Evolutionary conservation across 2,329 filamentous ascomycete species (phyloP), one percentile per base, ranked within the genome.

Genomic region (Raffaelea ambrosiae): DNA sequence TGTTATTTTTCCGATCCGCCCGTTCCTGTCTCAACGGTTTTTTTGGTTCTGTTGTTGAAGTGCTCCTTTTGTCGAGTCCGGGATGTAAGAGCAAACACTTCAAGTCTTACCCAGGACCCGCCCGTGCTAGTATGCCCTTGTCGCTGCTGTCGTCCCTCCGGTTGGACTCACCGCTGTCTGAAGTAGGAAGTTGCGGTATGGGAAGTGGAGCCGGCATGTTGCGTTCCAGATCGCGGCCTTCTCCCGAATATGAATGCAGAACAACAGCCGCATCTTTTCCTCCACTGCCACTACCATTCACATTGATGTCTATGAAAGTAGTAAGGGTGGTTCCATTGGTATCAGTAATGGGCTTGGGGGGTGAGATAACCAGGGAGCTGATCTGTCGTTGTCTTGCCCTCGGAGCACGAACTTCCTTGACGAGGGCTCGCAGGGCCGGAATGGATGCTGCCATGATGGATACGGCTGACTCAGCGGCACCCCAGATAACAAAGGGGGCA

Each of bases 361-460:
- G 23, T 1, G 33, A 13, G 18, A 10, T n/a, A n/a, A 22, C 31
- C 13, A 26, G 36, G 36, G 48, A 42, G 14, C 44, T 11, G 16
- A 29, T 29, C 26, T 29, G 26, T 29, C 26, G 26, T 13, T 29
- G 26, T 13, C 26, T 29, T 7, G 26, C 26, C 26, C 26, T 7
- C 13, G 26, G 26, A 7, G 13, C 42, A 48, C 14, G 49, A 46
- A 9, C 45, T 18, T 50, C 33, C 48, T 49, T 22, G 46, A 61
- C 47, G 10, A 62, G 47, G 13, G 58, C 59, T 8, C 60, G 59
- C 13, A 63, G 53, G 11, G 59, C 56, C 1, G 60, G 60, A 13
- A 63, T 59, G 14, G 57, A 61, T 7, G 60, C 54, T 1, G 61
- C 58, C 46, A 63, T 60, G 41, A 63, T 62, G 10, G 60, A 58